phyloP scores from a whole-genome alignment of 2,329 filamentous ascomycete genomes.

The Penicillium vulpinum region DNA sequence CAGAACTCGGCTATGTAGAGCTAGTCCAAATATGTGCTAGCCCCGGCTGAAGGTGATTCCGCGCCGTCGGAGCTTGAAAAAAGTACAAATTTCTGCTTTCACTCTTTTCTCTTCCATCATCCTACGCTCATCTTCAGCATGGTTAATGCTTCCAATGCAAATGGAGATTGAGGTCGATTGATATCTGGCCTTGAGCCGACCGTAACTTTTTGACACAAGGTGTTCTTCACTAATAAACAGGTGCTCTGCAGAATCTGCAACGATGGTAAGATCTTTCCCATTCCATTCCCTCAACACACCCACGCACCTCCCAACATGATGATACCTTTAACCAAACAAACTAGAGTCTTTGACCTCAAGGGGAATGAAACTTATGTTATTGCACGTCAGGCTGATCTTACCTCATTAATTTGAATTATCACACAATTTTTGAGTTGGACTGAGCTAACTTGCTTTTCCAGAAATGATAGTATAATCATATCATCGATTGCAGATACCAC shows the following conservation, averaged over 20 bases:
- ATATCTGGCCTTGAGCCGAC: background rate
- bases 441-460: slow-evolving; percentile 22
- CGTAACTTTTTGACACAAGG: background rate
- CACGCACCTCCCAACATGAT: slow-evolving; percentile 60
- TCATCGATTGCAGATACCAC: background rate
- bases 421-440: slow-evolving; percentile 14
- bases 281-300: slow-evolving; percentile 17
- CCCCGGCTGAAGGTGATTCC: slow-evolving; percentile 33
- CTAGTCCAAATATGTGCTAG: slow-evolving; percentile 16
- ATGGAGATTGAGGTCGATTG: slow-evolving; percentile 6
- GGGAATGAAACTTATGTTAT: slow-evolving; percentile 76
- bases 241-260: slow-evolving; percentile 6
- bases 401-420: slow-evolving; percentile 22
- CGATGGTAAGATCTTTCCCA: slow-evolving; percentile 32
- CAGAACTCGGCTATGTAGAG: background rate
- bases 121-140: slow-evolving; percentile 21
- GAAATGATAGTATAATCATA: slow-evolving; percentile 10
- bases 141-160: slow-evolving; percentile 21
- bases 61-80: slow-evolving; percentile 35
- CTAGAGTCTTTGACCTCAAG: slow-evolving; percentile 93
- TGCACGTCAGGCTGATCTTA: slow-evolving; percentile 92
- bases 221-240: slow-evolving; percentile 1
- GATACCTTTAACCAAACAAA: slow-evolving; percentile 77
- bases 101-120: slow-evolving; percentile 19
- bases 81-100: slow-evolving; percentile 27